A percentile compares a stretch with the other conserved stretches of the same genome.
phyloP scores from a whole-genome alignment of 805 yeast genomes.

The Allodekkera sacchari region DNA sequence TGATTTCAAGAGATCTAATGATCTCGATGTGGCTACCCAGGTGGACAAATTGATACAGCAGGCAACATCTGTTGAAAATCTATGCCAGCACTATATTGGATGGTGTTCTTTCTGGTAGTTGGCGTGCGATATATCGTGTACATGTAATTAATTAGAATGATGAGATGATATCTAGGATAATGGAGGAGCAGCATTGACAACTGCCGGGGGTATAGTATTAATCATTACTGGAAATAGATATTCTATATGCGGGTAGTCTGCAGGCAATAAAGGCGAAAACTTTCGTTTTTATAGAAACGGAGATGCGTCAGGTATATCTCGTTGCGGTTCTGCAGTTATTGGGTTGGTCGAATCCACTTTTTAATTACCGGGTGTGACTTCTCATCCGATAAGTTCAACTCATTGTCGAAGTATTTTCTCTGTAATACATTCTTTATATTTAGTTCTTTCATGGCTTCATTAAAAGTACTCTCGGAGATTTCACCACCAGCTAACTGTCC shows the following conservation, averaged over 20 bases:
- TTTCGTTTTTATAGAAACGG: too few species aligned
- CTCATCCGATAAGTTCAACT: conserved; percentile 29
- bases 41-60: conserved; percentile 91
- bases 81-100: conserved; percentile 95
- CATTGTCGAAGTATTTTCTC: conserved; percentile 42
- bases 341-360: conserved; percentile 24
- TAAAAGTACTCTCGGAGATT: conserved; percentile 10
- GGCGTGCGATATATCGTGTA: too few species aligned
- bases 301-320: too few species aligned
- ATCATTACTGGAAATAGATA: too few species aligned
- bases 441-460: conserved; percentile 43
- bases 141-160: too few species aligned
- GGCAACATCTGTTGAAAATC: conserved; percentile 91
- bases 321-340: too few species aligned
- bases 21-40: conserved; percentile 76
- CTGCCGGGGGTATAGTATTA: too few species aligned
- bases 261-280: background rate
- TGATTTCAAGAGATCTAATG: conserved; percentile 68
- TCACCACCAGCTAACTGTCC: conserved; percentile 1
- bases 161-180: too few species aligned
- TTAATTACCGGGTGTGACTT: conserved; percentile 21
- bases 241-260: too few species aligned
- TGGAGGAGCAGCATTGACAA: too few species aligned
- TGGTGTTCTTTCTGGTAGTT: conserved; percentile 99
- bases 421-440: conserved; percentile 51